Evolutionary conservation across 1,284 basidiomycete species (phyloP).

Genomic region (Phenoliferia sp.): DNA sequence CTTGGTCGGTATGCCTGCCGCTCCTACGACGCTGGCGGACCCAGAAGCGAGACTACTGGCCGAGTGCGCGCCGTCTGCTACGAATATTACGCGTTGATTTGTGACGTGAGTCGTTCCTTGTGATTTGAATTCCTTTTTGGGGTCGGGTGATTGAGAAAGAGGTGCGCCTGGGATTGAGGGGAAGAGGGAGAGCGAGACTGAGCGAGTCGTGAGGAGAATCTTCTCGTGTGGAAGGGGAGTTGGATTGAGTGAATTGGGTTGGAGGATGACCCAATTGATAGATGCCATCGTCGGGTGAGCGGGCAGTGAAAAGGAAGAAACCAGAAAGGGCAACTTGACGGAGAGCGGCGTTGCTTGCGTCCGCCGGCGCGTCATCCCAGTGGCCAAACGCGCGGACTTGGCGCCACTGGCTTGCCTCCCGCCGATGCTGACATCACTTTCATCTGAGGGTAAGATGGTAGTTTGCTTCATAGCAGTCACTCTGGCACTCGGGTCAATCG

Average conservation of each 20-base stretch:
- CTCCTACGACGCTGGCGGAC: background rate
- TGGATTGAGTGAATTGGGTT: background rate
- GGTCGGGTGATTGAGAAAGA: background rate
- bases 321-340: no score
- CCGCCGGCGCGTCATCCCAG: no score
- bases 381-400: no score
- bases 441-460: no score
- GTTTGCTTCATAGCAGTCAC: background rate
- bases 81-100: constrained; percentile 26
- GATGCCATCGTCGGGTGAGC: constrained; percentile 19
- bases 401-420: no score
- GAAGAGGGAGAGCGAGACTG: constrained; percentile 10
- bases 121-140: background rate
- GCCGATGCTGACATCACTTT: no score
- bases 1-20: background rate
- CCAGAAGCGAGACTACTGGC: background rate
- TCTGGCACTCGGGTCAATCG: background rate
- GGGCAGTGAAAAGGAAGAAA: background rate
- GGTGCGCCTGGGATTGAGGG: constrained; percentile 3
- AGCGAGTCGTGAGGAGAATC: constrained; percentile 6
- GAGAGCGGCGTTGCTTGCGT: no score
- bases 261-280: constrained; percentile 24
- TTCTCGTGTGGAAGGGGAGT: constrained; percentile 29
- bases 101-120: constrained; percentile 20
- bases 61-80: background rate